phyloP scores from a whole-genome alignment of 371 early-diverging fungal genomes.

The Mortierella sp. region DNA sequence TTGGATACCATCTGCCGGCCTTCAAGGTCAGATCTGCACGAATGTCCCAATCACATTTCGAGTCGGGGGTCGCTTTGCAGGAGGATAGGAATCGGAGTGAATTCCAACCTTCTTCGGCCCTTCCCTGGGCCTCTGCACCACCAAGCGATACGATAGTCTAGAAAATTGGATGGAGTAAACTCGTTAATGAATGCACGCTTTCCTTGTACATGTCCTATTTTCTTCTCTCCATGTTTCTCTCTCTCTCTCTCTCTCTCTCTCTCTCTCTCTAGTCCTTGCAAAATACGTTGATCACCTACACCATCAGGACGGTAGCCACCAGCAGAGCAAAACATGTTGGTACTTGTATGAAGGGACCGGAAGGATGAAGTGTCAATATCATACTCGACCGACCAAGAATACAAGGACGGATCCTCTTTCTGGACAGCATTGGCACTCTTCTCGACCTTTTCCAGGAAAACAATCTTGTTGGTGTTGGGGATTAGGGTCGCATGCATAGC shows the following conservation, averaged over 20 bases:
- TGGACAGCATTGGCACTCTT: slow-evolving; percentile 28
- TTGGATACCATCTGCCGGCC: slow-evolving; percentile 69
- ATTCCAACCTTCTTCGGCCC: slow-evolving; percentile 59
- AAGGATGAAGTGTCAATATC: slow-evolving; percentile 61
- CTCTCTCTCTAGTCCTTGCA: too few species aligned
- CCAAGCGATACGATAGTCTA: slow-evolving; percentile 49
- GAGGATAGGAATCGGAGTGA: slow-evolving; percentile 63
- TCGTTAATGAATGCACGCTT: not conserved
- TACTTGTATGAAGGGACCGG: slow-evolving; percentile 58
- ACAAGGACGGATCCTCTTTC: slow-evolving; percentile 28
- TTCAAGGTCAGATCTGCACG: slow-evolving; percentile 34
- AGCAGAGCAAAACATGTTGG: slow-evolving; percentile 72
- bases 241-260: too few species aligned
- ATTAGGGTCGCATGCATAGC: slow-evolving; percentile 52
- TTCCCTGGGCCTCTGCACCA: slow-evolving; percentile 53
- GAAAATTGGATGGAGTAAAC: not conserved
- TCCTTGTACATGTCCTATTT: too few species aligned
- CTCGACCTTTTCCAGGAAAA: slow-evolving; percentile 50
- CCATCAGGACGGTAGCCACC: slow-evolving; percentile 64
- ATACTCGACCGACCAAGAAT: slow-evolving; percentile 63
- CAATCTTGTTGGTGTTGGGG: slow-evolving; percentile 52
- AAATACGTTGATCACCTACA: too few species aligned
- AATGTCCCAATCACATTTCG: slow-evolving; percentile 59
- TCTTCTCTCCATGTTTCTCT: too few species aligned
- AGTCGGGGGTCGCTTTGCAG: slow-evolving; percentile 53